Evolutionary conservation across 257 asterid genomes (phyloP), one percentile per base, ranked within the genome.

Genomic region (Buddleja alternifolia): DNA sequence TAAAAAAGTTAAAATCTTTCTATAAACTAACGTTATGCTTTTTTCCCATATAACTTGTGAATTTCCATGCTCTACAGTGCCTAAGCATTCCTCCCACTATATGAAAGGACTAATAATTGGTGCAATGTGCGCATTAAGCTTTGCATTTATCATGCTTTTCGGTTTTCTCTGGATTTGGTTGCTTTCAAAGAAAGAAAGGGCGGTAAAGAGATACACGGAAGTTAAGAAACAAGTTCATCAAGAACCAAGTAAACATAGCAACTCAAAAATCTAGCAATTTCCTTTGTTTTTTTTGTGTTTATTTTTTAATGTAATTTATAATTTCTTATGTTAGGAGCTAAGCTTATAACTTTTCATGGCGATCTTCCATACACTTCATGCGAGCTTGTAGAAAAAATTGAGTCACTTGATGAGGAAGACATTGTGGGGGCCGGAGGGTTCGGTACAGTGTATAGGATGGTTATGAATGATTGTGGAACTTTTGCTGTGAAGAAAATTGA

Each of bases 391-490:
- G 99, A 94, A 69, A 94, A 94, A 65, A 92, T 94, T 12, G 99
- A 94, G 77, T 84, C 97, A 50, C 95, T 94, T 19, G 79, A 84
- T 7, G 97, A 85, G 63, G 99, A 89, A 70, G 96, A 94, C 66
- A 73, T 94, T 9, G 97, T 94, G 7, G 99, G 99, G 16, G 92
- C 99, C 8, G 99, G 99, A 59, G 99, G 99, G 12, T 94, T 86
- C 1, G 99, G 99, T n/a, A 94, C 99, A 1, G 99, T 94, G 1
- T 94, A 89, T 37, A 84, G 96, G 69, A 94, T 94, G 99, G 97
- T 91, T 51, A 94, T 94, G 99, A 94, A 94, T 76, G 99, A 94
- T 70, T 88, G 96, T 66, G 99, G 96, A 15, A 87, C 97, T 55
- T 94, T 85, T 80, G 99, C 99, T 37, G 97, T 94, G 19, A 94